These are phyloP conservation scores for Pyrus bretschneideri DNA, from an alignment of 306 rosid genomes.

Conservation along the genomic window DNA sequence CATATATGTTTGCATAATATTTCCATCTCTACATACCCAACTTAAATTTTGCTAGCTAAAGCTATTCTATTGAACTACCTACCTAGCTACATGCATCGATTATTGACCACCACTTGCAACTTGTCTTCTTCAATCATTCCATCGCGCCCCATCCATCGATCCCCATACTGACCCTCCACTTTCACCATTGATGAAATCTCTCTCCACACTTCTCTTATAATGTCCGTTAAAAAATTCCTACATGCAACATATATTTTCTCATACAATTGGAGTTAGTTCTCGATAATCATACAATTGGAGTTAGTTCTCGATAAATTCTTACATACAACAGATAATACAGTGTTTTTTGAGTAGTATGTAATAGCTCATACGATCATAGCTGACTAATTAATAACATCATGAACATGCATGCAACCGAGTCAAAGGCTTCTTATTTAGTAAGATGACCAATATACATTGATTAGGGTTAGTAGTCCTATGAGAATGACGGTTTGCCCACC, in stretches of 20 bases:
- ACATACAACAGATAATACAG: too few species aligned
- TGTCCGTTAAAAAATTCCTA: background rate
- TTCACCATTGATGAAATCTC: constrained; percentile 26
- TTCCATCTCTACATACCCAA: background rate
- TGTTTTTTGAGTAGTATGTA: too few species aligned
- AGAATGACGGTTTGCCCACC: background rate
- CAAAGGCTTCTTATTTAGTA: background rate
- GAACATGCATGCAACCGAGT: background rate
- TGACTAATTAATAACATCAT: background rate
- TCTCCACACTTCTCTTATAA: background rate
- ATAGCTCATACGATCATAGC: background rate
- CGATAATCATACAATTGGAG: background rate
- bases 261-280: too few species aligned
- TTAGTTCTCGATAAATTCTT: background rate
- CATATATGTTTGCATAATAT: too few species aligned
- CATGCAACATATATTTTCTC: too few species aligned
- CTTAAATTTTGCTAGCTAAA: background rate
- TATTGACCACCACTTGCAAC: constrained; percentile 55
- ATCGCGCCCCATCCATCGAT: constrained; percentile 4
- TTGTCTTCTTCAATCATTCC: constrained; percentile 52
- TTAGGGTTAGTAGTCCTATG: background rate
- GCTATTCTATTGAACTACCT: background rate
- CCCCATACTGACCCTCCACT: constrained; percentile 13
- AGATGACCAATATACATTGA: too few species aligned
- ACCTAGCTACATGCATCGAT: background rate